Evolutionary conservation across 257 asterid species (phyloP).

Genomic region (Cynanchum wilfordii): DNA sequence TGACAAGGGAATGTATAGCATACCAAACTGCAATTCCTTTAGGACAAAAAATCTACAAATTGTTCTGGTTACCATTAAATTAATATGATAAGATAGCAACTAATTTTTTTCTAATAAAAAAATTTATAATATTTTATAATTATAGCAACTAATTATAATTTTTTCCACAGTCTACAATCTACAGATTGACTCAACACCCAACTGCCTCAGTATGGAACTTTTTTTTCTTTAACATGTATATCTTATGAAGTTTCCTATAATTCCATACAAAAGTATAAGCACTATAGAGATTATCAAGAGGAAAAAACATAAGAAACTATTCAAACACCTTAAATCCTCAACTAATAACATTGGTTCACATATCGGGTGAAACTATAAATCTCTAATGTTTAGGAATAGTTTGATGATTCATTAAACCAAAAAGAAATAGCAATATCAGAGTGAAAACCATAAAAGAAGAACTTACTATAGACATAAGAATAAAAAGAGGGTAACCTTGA

Average conservation of each 20-base stretch:
- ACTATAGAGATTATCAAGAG: too few relatives aligned
- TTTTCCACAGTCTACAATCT: too few relatives aligned
- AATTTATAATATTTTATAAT: not conserved
- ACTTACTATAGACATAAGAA: too few relatives aligned
- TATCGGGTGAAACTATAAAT: not conserved
- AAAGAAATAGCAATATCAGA: not conserved
- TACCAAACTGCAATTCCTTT: not conserved
- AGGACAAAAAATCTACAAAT: not conserved
- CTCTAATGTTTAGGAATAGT: not conserved
- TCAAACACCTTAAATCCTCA: not conserved
- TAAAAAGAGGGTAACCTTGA: constrained; percentile 57
- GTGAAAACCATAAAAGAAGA: not conserved
- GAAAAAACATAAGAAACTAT: not conserved
- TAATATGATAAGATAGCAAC: too few relatives aligned
- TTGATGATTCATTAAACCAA: not conserved
- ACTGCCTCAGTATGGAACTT: not conserved
- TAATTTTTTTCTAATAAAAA: too few relatives aligned
- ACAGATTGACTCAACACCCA: too few relatives aligned
- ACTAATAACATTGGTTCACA: not conserved
- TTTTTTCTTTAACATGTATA: not conserved
- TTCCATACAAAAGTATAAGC: too few relatives aligned
- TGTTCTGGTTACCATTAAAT: not conserved
- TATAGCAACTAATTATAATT: not conserved
- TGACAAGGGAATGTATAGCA: not conserved
- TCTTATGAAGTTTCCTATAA: not conserved